Evolutionary conservation across 2,329 filamentous ascomycete genomes (phyloP).

Genomic region (Gyromitra esculenta): DNA sequence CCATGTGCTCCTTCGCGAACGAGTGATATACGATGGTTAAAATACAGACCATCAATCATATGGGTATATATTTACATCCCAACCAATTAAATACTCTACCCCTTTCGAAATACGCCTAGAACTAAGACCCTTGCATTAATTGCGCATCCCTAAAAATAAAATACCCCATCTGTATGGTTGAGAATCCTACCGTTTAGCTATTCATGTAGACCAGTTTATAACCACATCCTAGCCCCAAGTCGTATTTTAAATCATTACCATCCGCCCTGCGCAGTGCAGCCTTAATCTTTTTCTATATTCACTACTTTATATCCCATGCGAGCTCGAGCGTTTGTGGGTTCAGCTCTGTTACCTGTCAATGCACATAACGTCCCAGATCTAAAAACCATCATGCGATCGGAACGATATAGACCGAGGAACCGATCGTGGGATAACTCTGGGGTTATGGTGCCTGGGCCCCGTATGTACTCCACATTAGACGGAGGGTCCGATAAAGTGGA

Average conservation of each 20-base stretch:
- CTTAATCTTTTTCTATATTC: background rate
- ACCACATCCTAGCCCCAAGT: constrained; percentile 25
- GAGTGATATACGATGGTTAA: constrained; percentile 6
- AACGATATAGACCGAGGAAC: constrained; percentile 33
- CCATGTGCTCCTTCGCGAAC: background rate
- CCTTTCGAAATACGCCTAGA: background rate
- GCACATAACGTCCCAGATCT: constrained; percentile 16
- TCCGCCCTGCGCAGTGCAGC: background rate
- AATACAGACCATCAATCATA: background rate
- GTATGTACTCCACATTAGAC: background rate
- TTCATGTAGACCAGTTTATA: constrained; percentile 31
- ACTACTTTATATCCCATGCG: background rate
- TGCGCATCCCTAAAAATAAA: constrained; percentile 4
- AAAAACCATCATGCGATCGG: constrained; percentile 31
- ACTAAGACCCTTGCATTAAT: constrained; percentile 6
- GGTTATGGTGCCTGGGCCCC: constrained; percentile 8
- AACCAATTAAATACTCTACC: background rate
- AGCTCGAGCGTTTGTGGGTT: background rate
- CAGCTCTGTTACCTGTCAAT: constrained; percentile 4
- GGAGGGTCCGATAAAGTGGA: constrained; percentile 14
- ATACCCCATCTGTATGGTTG: background rate
- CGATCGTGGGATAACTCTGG: constrained; percentile 39
- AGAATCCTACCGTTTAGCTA: background rate
- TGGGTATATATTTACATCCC: background rate
- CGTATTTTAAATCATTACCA: constrained; percentile 45